These are phyloP conservation scores for Amniculicola lignicola DNA, from an alignment of 495 filamentous ascomycete species.

Conservation along the genomic window DNA sequence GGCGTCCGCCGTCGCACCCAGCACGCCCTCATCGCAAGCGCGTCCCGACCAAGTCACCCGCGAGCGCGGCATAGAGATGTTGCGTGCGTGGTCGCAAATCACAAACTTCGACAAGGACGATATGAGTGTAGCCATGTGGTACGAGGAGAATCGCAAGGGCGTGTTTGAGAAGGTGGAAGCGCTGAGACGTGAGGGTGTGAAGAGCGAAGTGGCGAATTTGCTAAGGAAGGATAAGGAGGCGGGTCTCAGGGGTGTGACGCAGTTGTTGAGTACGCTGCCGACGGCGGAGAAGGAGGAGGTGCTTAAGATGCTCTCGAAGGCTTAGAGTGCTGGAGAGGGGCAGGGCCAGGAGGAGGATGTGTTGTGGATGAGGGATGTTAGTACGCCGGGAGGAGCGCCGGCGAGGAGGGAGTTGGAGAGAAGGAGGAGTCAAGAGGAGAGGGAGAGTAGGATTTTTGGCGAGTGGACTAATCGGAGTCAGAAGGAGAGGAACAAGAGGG, in stretches of 20 bases:
- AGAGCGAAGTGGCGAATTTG: slow-evolving; percentile 72
- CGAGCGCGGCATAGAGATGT: slow-evolving; percentile 60
- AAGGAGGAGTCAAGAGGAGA: too few relatives aligned
- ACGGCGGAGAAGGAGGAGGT: slow-evolving; percentile 83
- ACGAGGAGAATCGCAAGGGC: slow-evolving; percentile 87
- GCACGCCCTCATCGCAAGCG: slow-evolving; percentile 38
- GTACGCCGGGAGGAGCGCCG: too few relatives aligned
- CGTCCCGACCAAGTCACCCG: slow-evolving; percentile 48
- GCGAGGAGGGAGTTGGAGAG: too few relatives aligned
- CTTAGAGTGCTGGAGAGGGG: too few relatives aligned
- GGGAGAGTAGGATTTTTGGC: too few relatives aligned
- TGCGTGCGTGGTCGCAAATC: slow-evolving; percentile 75
- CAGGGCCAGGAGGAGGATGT: too few relatives aligned
- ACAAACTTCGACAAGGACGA: slow-evolving; percentile 72
- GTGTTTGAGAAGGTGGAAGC: slow-evolving; percentile 75
- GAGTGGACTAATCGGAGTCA: too few relatives aligned
- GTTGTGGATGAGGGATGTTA: too few relatives aligned
- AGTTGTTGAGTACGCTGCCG: slow-evolving; percentile 79
- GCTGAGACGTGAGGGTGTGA: slow-evolving; percentile 72
- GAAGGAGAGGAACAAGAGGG: too few relatives aligned
- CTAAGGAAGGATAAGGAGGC: slow-evolving; percentile 71
- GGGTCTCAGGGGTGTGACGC: slow-evolving; percentile 82
- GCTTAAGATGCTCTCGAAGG: slow-evolving; percentile 56
- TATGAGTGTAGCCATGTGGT: slow-evolving; percentile 85
- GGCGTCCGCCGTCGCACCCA: slow-evolving; percentile 49